A percentile compares a stretch with the other conserved stretches of the same genome.
Evolutionary conservation across 2,329 filamentous ascomycete species (phyloP).

Genomic region (Biscogniauxia marginata): DNA sequence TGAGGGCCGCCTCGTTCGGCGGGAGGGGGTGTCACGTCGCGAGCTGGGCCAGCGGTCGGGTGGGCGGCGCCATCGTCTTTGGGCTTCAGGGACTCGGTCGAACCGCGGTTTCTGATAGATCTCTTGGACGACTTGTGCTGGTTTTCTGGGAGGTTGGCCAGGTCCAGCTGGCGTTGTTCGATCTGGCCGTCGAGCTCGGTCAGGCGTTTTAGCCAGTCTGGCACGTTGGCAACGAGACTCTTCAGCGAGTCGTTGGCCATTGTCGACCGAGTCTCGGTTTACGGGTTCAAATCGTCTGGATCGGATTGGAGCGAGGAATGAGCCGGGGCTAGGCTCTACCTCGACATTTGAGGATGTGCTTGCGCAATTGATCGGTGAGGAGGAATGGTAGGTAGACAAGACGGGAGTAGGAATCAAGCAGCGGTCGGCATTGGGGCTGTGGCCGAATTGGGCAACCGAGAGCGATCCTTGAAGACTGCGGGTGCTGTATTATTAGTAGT

Average conservation of each 20-base stretch:
- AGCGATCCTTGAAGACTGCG: background rate
- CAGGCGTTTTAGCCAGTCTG: slow-evolving; percentile 58
- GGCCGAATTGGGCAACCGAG: slow-evolving; percentile 5
- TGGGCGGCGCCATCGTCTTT: slow-evolving; percentile 41
- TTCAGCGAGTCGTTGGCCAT: slow-evolving; percentile 57
- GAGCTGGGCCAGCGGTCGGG: slow-evolving; percentile 11
- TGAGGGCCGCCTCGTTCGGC: slow-evolving; percentile 21
- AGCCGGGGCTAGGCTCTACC: slow-evolving; percentile 5
- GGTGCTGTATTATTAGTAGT: background rate
- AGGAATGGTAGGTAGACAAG: slow-evolving; percentile 6
- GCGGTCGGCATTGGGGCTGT: slow-evolving; percentile 9
- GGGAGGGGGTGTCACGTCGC: slow-evolving; percentile 12
- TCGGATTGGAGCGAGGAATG: background rate
- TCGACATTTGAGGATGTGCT: slow-evolving; percentile 8
- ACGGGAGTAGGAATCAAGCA: background rate
- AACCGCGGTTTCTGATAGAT: slow-evolving; percentile 51
- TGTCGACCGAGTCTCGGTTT: background rate
- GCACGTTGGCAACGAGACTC: slow-evolving; percentile 54
- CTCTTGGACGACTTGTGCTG: slow-evolving; percentile 35
- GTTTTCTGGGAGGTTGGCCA: slow-evolving; percentile 46
- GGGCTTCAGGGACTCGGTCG: slow-evolving; percentile 53
- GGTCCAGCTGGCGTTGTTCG: slow-evolving; percentile 58
- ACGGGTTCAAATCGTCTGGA: background rate
- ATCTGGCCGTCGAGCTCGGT: slow-evolving; percentile 62
- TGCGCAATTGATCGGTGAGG: slow-evolving; percentile 7